Percentiles rank a stretch among this genome's conserved stretches.
Conservation (phyloP, 2,329 filamentous ascomycete genomes). For the Alternaria conjuncta region DNA sequence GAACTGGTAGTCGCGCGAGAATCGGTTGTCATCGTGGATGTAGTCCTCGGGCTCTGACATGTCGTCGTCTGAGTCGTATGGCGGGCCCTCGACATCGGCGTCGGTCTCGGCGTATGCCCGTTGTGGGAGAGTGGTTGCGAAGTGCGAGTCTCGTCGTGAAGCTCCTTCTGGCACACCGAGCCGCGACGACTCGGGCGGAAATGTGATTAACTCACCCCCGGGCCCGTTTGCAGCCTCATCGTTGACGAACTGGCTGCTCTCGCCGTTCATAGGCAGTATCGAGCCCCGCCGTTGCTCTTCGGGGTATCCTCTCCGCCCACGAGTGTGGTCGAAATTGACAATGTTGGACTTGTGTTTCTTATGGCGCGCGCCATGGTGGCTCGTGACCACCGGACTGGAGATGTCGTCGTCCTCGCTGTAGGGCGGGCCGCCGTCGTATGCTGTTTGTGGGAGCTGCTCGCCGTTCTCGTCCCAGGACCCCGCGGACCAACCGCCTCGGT, state of each 20-base stretch:
- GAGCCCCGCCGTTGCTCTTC: constrained; percentile 54
- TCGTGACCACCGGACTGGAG: constrained; percentile 85
- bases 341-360: constrained; percentile 73
- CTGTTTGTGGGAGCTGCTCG: constrained; percentile 79
- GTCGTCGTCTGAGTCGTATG: constrained; percentile 56
- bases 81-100: constrained; percentile 48
- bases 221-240: constrained; percentile 74
- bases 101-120: constrained; percentile 51
- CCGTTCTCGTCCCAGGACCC: constrained; percentile 61
- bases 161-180: constrained; percentile 39
- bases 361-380: constrained; percentile 68
- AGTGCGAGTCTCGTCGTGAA: constrained; percentile 61
- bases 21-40: constrained; percentile 72
- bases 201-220: constrained; percentile 81
- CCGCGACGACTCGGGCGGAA: constrained; percentile 62
- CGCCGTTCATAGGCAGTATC: constrained; percentile 61
- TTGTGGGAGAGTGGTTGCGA: constrained; percentile 56
- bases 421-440: constrained; percentile 80
- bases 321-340: constrained; percentile 49
- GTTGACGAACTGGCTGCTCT: constrained; percentile 76
- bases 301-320: constrained; percentile 41
- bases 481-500: constrained; percentile 63
- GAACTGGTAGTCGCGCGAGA: constrained; percentile 91
- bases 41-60: constrained; percentile 58
- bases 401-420: constrained; percentile 97